Conservation (phyloP, 208 protist genomes). For the Phytomonas serpens region DNA sequence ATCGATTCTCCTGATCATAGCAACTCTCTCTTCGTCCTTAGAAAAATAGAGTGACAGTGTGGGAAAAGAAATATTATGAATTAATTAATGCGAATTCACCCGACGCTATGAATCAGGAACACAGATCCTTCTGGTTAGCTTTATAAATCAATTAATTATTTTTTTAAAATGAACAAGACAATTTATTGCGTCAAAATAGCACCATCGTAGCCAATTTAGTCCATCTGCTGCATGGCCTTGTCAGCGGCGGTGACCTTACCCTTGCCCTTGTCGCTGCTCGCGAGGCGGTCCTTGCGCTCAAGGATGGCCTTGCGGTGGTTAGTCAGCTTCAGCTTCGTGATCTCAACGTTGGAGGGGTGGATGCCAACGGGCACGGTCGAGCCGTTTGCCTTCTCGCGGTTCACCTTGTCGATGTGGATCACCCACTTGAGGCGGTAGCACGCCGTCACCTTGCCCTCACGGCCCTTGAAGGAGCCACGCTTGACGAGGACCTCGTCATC, state of each 20-base stretch:
- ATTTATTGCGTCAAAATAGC: neutral
- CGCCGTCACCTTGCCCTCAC: conserved; percentile 95
- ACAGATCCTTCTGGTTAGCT: neutral
- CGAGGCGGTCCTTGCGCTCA: conserved; percentile 88
- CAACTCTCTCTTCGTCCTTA: conserved; percentile 10
- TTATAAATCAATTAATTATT: neutral
- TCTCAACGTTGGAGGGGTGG: conserved; percentile 98
- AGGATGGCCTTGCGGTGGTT: conserved; percentile 97
- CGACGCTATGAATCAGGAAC: neutral
- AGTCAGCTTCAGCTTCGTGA: conserved; percentile 99
- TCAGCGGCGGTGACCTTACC: conserved; percentile 86
- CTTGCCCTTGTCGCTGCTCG: conserved; percentile 89
- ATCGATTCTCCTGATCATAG: conserved; percentile 75
- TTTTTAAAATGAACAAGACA: conserved; percentile 11
- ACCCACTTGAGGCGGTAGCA: conserved; percentile 99
- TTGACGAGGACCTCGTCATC: conserved; percentile 98
- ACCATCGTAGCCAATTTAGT: conserved; percentile 34
- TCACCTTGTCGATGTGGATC: conserved; percentile 98
- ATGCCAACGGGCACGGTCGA: conserved; percentile 92
- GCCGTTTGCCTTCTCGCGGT: conserved; percentile 96
- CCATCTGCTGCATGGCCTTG: conserved; percentile 91
- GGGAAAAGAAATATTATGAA: conserved; percentile 9
- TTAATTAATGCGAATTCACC: conserved; percentile 2
- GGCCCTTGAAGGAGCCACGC: conserved; percentile 95
- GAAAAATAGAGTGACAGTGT: conserved; percentile 16